Evolutionary conservation across 306 rosid species (phyloP), one percentile per base, ranked within the genome.

Genomic region (Cicer cuneatum): DNA sequence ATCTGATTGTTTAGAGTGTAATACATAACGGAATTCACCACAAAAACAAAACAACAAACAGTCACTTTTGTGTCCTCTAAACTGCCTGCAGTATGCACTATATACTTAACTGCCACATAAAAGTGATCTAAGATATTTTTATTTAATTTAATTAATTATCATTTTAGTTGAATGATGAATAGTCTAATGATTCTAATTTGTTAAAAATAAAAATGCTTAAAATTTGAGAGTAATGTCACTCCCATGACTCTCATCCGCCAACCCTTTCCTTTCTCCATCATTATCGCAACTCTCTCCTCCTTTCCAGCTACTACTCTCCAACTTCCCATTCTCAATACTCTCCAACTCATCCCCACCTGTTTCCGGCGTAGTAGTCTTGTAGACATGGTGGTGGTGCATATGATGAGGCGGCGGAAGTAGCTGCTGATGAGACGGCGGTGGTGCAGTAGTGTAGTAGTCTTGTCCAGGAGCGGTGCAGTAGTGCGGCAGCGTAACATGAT

Each of bases 291-390:
- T 95, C 78, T 92, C 99, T 0, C 92, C 99, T 0, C 84, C 98
- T 71, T 89, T 95, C 98, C 98, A 95, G 92, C 99, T 95, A 65
- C 93, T 84, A 76, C 98, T 92, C 16, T 90, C 99, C 8, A 97
- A 95, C 73, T 95, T 95, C 11, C 98, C 98, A 5, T 92, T 96
- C 79, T 92, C 99, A 0, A 92, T 95, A 73, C 99, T 95, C 90
- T 90, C 99, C 8, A 97, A 89, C 69, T 86, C 79, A 67, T 84
- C 93, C 0, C 89, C 91, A 0, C 60, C 73, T 0, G 92, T 86
- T 18, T 89, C 92, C 9, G 93, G 92, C 5, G 93, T 86, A 60
- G 79, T 52, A 9, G 87, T 45, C 76, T 90, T 87, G 86, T 90
- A 95, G 60, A 95, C 59, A 39, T 93, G 96, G 83, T 91, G 96